phyloP scores from a whole-genome alignment of 345 rosid species.

The Abelmoschus esculentus region DNA sequence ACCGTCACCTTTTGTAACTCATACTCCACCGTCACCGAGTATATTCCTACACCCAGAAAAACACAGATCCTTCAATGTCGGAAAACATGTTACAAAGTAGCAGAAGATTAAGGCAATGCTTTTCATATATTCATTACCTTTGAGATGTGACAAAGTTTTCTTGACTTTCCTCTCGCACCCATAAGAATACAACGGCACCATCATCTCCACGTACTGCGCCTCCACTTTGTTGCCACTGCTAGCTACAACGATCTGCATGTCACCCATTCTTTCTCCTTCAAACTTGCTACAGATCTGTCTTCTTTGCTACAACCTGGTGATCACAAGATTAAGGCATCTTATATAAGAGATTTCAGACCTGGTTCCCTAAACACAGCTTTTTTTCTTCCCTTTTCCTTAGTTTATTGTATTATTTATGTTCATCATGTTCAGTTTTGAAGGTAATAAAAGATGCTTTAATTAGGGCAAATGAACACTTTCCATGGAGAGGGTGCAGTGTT shows the following conservation, averaged over 20 bases:
- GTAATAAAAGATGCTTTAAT: constrained; percentile 2
- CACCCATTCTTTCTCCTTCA: constrained; percentile 28
- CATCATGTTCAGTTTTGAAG: not conserved
- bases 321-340: not conserved
- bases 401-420: not conserved
- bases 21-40: constrained; percentile 63
- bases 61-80: too few species aligned
- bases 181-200: constrained; percentile 82
- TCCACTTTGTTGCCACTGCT: constrained; percentile 52
- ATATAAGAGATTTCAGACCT: not conserved
- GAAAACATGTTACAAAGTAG: too few species aligned
- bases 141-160: constrained; percentile 66
- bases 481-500: constrained; percentile 4
- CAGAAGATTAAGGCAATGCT: too few species aligned
- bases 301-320: not conserved
- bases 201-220: constrained; percentile 87
- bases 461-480: too few species aligned
- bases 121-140: too few species aligned
- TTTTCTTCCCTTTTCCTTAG: constrained; percentile 4
- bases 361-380: not conserved
- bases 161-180: constrained; percentile 79
- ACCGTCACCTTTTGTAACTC: constrained; percentile 70
- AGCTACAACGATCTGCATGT: constrained; percentile 64
- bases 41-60: constrained; percentile 43
- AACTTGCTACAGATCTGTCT: not conserved